phyloP scores from a whole-genome alignment of 768 basidiomycete species.

The Lactarius hatsudake region DNA sequence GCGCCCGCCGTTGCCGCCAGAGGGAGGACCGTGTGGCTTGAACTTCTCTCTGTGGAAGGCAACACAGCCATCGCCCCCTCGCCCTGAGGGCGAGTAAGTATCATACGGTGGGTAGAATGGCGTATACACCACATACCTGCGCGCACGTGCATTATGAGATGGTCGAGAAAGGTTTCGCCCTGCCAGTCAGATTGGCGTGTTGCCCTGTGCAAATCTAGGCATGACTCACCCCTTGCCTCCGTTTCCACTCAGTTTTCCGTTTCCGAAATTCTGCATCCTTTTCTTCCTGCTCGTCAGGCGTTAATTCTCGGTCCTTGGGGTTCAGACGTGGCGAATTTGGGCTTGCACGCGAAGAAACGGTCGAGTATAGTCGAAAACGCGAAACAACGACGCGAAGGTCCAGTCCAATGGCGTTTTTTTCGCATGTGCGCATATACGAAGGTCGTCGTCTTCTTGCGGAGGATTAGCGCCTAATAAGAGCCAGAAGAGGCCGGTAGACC shows the following conservation, averaged over 20 bases:
- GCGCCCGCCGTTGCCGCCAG: constrained; percentile 88
- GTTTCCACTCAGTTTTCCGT: constrained; percentile 71
- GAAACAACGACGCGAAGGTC: not conserved
- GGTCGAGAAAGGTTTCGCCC: constrained; percentile 81
- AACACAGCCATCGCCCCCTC: constrained; percentile 87
- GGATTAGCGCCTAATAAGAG: not conserved
- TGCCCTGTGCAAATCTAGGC: not conserved
- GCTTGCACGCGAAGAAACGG: not conserved
- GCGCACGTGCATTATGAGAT: constrained; percentile 72
- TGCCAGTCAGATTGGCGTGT: constrained; percentile 33
- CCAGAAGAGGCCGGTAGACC: no score
- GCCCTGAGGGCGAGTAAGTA: constrained; percentile 47
- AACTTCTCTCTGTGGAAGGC: constrained; percentile 93
- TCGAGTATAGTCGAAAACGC: constrained; percentile 13
- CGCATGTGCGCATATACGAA: not conserved
- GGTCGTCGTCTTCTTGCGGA: not conserved
- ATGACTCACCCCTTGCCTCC: constrained; percentile 59
- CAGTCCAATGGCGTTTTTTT: not conserved
- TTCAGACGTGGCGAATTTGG: not conserved
- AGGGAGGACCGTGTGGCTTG: constrained; percentile 80
- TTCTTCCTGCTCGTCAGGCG: not conserved
- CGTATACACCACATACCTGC: constrained; percentile 47
- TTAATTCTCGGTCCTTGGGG: not conserved
- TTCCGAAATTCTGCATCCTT: constrained; percentile 37
- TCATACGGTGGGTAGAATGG: not conserved